Base-by-base conservation (phyloP, 805 yeast species). In the Candida nitratophila region DNA sequence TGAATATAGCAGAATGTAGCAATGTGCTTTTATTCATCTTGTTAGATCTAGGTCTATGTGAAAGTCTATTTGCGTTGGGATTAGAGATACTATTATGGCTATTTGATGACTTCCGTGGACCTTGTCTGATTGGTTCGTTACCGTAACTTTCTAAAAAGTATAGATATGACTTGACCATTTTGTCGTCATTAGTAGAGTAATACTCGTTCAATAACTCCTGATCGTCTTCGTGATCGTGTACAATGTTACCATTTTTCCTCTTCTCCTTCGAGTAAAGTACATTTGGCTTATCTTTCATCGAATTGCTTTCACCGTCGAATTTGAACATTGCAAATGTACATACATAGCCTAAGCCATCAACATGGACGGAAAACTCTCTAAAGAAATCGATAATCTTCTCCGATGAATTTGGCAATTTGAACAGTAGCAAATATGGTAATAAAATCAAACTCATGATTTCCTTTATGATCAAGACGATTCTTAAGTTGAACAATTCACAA, bases 251-350 rank as follows among this genome's bases (percentile, higher is more conserved):
- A 44, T 51, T 45, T 46, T 52, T 47, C 42, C 47, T 41, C 30
- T 49, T 46, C 21, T 43, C 51, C 14, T 50, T 45, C 4, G 40
- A 17, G 4, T 44, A 49, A 2, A 39, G 44, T 24, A 49, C 45
- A 20, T 37, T 41, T 10, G 53, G 54, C 37, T 53, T 59, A 36
- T 54, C 73, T 65, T 73, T 49, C 10, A 20, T 34, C 3, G 37
- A 34, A 12, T 34, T 34, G 8, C 24, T 19, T 47, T 74, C 72
- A 50, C 77, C 78, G 48, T 82, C 89, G 49, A 84, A 79, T 51
- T 87, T 83, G 64, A 93, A 93, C 81, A 87, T 86, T 2, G 98
- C 98, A 71, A 83, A 88, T 27, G 87, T 82, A 58, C 98, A 91
- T 33, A 93, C 96, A 56, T 90, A 84, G 0, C 99, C 99, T 35